Conservation (phyloP, 2,329 filamentous ascomycete genomes). For the Colletotrichum sp. region DNA sequence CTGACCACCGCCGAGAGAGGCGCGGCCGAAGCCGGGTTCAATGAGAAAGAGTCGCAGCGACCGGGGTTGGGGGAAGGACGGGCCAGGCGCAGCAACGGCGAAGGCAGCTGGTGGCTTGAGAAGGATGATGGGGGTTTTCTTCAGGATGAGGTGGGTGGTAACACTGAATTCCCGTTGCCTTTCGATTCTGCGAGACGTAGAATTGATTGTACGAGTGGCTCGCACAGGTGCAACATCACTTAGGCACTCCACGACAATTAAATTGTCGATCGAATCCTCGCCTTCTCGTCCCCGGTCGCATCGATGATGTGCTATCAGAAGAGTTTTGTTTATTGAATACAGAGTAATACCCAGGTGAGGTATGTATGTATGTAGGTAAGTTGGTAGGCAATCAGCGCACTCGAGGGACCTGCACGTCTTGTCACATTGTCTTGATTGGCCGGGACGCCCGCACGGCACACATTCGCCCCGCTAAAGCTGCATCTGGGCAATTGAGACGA, state of each 20-base stretch:
- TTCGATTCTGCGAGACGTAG: neutral
- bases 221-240: neutral
- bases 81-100: neutral
- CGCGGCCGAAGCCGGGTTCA: neutral
- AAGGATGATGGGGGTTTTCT: neutral
- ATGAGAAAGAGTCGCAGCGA: neutral
- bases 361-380: neutral
- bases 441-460: slow-evolving; percentile 7
- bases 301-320: neutral
- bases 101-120: neutral
- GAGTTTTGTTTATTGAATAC: neutral
- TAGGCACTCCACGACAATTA: neutral
- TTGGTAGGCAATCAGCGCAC: neutral
- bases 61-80: neutral
- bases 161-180: neutral
- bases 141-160: neutral
- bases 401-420: neutral
- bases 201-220: neutral
- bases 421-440: slow-evolving; percentile 14
- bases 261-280: neutral
- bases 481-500: neutral
- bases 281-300: neutral
- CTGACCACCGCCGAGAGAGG: neutral
- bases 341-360: too few relatives aligned
- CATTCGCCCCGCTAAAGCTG: slow-evolving; percentile 9